Evolutionary conservation across 2,329 filamentous ascomycete genomes (phyloP).

Genomic region (Aspergillus niger): DNA sequence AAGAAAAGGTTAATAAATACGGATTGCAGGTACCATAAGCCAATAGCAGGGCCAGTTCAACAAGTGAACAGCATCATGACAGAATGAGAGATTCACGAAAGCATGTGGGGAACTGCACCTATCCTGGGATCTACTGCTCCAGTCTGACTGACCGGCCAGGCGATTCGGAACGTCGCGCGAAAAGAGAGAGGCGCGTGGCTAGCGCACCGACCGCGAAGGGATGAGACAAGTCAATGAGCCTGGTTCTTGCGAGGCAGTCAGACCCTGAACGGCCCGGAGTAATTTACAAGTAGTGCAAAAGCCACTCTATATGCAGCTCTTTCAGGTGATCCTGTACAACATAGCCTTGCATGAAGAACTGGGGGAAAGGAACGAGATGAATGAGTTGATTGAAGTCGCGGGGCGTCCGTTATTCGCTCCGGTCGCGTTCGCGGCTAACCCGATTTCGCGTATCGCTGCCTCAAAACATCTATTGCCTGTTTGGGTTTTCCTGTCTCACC

Average conservation of each 20-base stretch:
- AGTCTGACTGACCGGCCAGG: conserved; percentile 5
- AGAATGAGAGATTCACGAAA: conserved; percentile 18
- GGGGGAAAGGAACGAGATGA: background rate
- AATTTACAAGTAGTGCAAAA: background rate
- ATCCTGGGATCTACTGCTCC: conserved; percentile 27
- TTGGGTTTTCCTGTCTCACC: conserved; percentile 11
- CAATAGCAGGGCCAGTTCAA: conserved; percentile 16
- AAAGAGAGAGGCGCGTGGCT: conserved; percentile 38
- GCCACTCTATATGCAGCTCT: background rate
- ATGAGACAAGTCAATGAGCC: conserved; percentile 12
- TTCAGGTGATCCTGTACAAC: background rate
- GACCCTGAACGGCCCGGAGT: conserved; percentile 8
- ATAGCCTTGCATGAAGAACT: conserved; percentile 10
- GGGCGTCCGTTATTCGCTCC: conserved; percentile 13
- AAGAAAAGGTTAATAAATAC: background rate
- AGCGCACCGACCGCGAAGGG: conserved; percentile 26
- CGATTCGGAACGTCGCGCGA: conserved; percentile 24
- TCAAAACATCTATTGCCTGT: conserved; percentile 22
- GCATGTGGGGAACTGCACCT: conserved; percentile 29
- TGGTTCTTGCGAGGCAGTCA: conserved; percentile 10
- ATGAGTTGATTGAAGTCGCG: conserved; percentile 25
- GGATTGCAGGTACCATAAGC: background rate
- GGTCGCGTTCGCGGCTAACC: conserved; percentile 30
- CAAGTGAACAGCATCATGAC: conserved; percentile 1
- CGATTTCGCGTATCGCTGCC: conserved; percentile 24